A percentile compares a stretch with the other conserved stretches of the same genome.
phyloP scores from a whole-genome alignment of 116 monocot species.

The Iris pallida region DNA sequence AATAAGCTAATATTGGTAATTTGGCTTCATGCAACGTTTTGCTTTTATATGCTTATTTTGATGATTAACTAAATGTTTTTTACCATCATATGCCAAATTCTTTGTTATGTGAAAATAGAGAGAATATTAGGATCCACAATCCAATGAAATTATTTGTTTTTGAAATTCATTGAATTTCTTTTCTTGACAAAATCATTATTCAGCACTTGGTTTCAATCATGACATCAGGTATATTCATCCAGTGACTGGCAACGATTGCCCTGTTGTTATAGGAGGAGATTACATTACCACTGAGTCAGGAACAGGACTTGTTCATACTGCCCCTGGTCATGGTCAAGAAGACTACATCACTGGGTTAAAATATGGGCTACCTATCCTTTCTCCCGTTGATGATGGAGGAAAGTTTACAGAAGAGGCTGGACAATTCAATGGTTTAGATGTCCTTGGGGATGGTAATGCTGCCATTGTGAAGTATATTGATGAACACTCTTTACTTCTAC shows the following conservation, averaged over 20 bases:
- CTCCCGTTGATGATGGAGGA: slow-evolving; percentile 92
- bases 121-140: no score
- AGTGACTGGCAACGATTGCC: slow-evolving; percentile 63
- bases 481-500: slow-evolving; percentile 51
- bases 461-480: slow-evolving; percentile 75
- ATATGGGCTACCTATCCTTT: slow-evolving; percentile 87
- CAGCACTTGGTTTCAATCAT: slow-evolving; percentile 2
- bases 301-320: slow-evolving; percentile 99
- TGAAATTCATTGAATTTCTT: not conserved
- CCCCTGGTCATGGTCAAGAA: slow-evolving; percentile 99
- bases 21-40: no score
- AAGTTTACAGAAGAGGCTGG: slow-evolving; percentile 93
- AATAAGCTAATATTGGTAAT: no score
- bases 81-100: not conserved
- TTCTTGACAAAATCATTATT: slow-evolving; percentile 7
- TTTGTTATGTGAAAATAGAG: not conserved
- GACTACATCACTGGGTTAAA: slow-evolving; percentile 93
- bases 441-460: slow-evolving; percentile 77
- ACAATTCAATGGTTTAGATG: slow-evolving; percentile 73
- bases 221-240: slow-evolving; percentile 84
- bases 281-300: slow-evolving; percentile 96
- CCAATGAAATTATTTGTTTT: no score
- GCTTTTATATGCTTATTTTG: no score
- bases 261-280: slow-evolving; percentile 91
- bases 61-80: no score